Evolutionary conservation across 2,329 filamentous ascomycete species (phyloP).

Genomic region (Westerdykella aurantiaca): DNA sequence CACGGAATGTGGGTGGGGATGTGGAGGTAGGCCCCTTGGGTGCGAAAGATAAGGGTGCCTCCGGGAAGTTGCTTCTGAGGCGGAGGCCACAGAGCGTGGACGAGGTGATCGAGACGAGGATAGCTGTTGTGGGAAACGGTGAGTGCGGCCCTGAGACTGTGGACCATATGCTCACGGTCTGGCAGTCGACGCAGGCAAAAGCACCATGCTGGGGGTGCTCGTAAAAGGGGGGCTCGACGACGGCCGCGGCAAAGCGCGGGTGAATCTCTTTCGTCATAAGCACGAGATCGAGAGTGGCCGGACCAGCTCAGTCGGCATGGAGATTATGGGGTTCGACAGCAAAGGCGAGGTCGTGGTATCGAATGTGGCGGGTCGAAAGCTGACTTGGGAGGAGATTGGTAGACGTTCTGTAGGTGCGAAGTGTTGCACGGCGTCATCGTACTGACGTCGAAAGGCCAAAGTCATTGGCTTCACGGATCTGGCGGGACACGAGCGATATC

Average conservation of each 20-base stretch:
- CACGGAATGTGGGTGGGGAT: conserved; percentile 79
- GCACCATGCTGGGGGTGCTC: conserved; percentile 88
- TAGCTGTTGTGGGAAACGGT: conserved; percentile 95
- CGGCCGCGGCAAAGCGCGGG: conserved; percentile 83
- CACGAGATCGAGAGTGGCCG: conserved; percentile 94
- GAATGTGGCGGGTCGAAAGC: conserved; percentile 72
- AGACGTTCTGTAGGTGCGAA: conserved; percentile 60
- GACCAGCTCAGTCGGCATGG: conserved; percentile 96
- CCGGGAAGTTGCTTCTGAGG: conserved; percentile 82
- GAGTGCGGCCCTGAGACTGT: conserved; percentile 15
- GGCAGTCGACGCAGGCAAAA: conserved; percentile 88
- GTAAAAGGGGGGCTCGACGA: conserved; percentile 95
- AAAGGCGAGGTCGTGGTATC: conserved; percentile 76
- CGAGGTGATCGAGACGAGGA: conserved; percentile 88
- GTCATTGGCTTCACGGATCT: conserved; percentile 95
- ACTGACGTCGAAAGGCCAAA: conserved; percentile 55
- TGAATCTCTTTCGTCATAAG: conserved; percentile 96
- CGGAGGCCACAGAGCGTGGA: conserved; percentile 68
- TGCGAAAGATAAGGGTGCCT: conserved; percentile 65
- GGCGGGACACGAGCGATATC: conserved; percentile 90
- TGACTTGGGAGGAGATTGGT: conserved; percentile 97
- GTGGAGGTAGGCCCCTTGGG: conserved; percentile 62
- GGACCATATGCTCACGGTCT: neutral
- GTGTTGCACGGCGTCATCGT: neutral
- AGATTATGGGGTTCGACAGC: conserved; percentile 96